A percentile compares a stretch with the other conserved stretches of the same genome.
phyloP scores from a whole-genome alignment of 805 yeast genomes.

The Candida maltosa region DNA sequence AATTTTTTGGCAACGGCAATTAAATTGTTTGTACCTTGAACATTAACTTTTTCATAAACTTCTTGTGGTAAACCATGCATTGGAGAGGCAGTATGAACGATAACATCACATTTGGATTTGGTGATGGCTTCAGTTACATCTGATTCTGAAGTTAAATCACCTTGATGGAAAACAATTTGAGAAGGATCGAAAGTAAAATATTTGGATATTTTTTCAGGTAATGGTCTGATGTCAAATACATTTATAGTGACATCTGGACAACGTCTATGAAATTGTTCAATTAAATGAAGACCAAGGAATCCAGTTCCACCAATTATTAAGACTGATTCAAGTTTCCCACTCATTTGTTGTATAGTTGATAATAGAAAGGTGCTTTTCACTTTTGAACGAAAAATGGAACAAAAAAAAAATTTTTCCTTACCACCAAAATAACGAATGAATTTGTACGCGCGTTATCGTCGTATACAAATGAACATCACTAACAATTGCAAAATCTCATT shows the following conservation, averaged over 20 bases:
- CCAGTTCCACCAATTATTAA: constrained; percentile 95
- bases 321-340: constrained; percentile 45
- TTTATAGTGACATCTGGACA: constrained; percentile 69
- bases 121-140: constrained; percentile 67
- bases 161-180: constrained; percentile 62
- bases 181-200: constrained; percentile 71
- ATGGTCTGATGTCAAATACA: constrained; percentile 88
- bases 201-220: constrained; percentile 68
- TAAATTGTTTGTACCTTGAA: constrained; percentile 79
- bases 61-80: constrained; percentile 83
- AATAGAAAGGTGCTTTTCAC: too few species aligned
- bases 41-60: constrained; percentile 85
- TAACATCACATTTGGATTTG: constrained; percentile 59
- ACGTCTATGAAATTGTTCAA: constrained; percentile 73
- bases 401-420: too few species aligned
- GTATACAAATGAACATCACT: constrained; percentile 2
- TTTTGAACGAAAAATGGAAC: too few species aligned
- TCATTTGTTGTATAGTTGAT: not conserved
- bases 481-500: too few species aligned
- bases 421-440: too few species aligned
- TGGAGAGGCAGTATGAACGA: constrained; percentile 97
- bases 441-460: not conserved
- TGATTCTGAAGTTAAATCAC: constrained; percentile 75
- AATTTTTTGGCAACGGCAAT: constrained; percentile 56
- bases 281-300: constrained; percentile 85